Percentiles rank a stretch among this genome's conserved stretches.
Evolutionary conservation across 2,329 filamentous ascomycete genomes (phyloP).

Genomic region (Exophiala sp.): DNA sequence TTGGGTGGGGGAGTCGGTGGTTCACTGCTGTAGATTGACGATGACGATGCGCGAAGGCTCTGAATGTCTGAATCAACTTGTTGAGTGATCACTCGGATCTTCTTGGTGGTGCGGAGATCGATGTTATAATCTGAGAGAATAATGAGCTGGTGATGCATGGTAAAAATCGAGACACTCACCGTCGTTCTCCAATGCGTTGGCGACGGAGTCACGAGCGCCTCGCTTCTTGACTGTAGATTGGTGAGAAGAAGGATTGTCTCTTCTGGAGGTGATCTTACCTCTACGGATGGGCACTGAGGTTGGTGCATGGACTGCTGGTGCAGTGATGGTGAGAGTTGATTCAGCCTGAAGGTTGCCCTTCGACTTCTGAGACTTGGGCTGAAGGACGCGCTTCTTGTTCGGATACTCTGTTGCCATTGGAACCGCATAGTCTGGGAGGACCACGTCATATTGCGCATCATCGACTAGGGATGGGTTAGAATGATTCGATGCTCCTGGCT

Average conservation of each 20-base stretch:
- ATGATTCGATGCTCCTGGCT: neutral
- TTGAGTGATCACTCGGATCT: constrained; percentile 11
- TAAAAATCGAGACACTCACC: neutral
- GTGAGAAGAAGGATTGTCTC: neutral
- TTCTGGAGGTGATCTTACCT: neutral
- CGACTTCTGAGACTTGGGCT: constrained; percentile 17
- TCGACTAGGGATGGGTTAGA: neutral
- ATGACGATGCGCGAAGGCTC: constrained; percentile 11
- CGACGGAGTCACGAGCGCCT: constrained; percentile 3
- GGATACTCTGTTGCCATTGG: neutral
- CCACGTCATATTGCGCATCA: neutral
- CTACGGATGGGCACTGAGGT: constrained; percentile 2
- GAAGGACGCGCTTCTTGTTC: constrained; percentile 7
- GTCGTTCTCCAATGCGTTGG: neutral
- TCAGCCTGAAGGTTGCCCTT: neutral
- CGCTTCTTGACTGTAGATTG: constrained; percentile 14
- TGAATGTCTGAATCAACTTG: constrained; percentile 4
- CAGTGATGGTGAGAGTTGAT: neutral
- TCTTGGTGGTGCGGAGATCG: constrained; percentile 14
- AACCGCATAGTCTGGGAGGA: neutral
- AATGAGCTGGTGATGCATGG: neutral
- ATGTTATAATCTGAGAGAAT: constrained; percentile 8
- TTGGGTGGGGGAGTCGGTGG: neutral
- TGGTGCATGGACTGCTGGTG: constrained; percentile 4
- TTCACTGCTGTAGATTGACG: constrained; percentile 5